Evolutionary conservation across 2,329 filamentous ascomycete species (phyloP).

Genomic region (Verticillium zaregamsianum): DNA sequence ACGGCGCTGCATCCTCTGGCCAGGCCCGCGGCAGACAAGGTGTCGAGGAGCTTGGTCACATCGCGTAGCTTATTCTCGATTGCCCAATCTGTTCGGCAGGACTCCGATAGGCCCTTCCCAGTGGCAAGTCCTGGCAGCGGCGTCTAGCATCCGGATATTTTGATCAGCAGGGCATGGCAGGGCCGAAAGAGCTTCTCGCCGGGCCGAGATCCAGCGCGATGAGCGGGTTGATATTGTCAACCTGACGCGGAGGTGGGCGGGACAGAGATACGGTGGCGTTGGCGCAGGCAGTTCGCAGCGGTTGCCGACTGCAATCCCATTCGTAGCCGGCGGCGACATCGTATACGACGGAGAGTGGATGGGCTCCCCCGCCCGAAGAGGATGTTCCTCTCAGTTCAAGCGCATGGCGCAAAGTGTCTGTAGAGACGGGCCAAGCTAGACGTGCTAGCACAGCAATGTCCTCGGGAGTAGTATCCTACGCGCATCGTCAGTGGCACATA

Average conservation of each 20-base stretch:
- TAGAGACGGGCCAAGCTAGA: not conserved
- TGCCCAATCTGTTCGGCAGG: not conserved
- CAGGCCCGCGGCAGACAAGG: not conserved
- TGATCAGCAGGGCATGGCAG: not conserved
- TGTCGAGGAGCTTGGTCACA: not conserved
- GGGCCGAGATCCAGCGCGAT: not conserved
- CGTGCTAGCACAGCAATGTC: not conserved
- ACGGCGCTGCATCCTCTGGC: not conserved
- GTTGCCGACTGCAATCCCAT: not conserved
- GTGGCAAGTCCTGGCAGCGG: slow-evolving; percentile 3
- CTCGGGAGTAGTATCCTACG: not conserved
- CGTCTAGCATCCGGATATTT: not conserved
- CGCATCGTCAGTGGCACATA: not conserved
- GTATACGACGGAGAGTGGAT: not conserved
- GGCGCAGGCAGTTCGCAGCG: not conserved
- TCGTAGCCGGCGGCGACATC: not conserved
- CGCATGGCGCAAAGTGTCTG: too few species aligned
- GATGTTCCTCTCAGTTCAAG: not conserved
- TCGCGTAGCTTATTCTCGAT: not conserved
- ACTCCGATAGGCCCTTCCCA: not conserved
- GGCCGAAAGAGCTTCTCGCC: not conserved
- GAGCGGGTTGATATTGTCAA: not conserved
- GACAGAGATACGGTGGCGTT: not conserved
- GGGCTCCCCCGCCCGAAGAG: not conserved
- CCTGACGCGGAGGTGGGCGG: not conserved